Evolutionary conservation across 108 stramenopile genomes (phyloP).

Genomic region (Craspedostauros australis): DNA sequence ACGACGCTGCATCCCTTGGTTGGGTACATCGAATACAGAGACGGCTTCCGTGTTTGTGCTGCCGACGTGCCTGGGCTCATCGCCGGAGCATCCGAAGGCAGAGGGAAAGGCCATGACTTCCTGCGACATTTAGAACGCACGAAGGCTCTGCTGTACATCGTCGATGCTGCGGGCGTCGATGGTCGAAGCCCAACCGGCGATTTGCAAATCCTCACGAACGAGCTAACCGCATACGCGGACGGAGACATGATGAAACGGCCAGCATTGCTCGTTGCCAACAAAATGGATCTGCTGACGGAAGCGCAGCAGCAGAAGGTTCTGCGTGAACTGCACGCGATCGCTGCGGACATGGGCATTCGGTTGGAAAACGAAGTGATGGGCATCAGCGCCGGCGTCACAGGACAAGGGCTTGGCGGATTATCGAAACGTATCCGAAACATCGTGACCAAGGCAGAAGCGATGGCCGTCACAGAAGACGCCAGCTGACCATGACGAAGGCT

Average conservation of each 20-base stretch:
- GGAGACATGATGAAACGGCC: conserved; percentile 61
- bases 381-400: conserved; percentile 80
- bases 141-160: conserved; percentile 71
- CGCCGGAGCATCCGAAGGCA: conserved; percentile 89
- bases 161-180: conserved; percentile 74
- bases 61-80: conserved; percentile 97
- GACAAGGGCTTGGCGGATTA: conserved; percentile 57
- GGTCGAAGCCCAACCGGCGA: conserved; percentile 66
- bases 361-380: conserved; percentile 56
- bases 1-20: conserved; percentile 95
- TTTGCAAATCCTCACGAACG: conserved; percentile 56
- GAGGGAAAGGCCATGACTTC: conserved; percentile 95
- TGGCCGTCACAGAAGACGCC: too few species aligned
- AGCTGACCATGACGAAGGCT: too few species aligned
- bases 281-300: conserved; percentile 68
- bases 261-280: conserved; percentile 79
- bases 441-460: conserved; percentile 6
- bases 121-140: conserved; percentile 92
- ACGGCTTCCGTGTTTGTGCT: conserved; percentile 72
- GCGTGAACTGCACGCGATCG: conserved; percentile 32
- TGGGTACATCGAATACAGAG: conserved; percentile 81
- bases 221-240: conserved; percentile 61
- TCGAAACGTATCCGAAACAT: conserved; percentile 50
- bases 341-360: conserved; percentile 53
- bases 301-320: conserved; percentile 39